Conservation (phyloP, 192 early-diverging fungal species). For the Pilaira anomala region DNA sequence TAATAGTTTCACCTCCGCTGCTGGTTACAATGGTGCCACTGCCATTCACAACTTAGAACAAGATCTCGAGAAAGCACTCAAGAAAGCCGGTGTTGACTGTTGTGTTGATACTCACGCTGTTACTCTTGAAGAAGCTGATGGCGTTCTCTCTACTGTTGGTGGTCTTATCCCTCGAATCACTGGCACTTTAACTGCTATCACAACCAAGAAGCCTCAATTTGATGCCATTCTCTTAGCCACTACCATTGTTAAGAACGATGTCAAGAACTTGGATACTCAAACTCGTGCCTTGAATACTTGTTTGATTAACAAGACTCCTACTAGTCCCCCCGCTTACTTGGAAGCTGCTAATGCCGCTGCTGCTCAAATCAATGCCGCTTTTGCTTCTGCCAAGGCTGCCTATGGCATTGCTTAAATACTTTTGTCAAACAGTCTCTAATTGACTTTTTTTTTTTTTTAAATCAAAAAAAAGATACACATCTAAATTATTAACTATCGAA, state of each 20-base stretch:
- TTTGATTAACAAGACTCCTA: constrained; percentile 12
- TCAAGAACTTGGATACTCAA: not conserved
- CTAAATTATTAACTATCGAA: too few species aligned
- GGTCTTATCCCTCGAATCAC: not conserved
- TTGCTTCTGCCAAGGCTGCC: constrained; percentile 2
- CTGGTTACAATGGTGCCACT: constrained; percentile 5
- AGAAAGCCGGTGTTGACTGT: constrained; percentile 1
- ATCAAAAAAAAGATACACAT: not conserved
- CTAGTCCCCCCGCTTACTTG: not conserved
- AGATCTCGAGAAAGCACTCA: constrained; percentile 2
- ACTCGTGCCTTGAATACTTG: constrained; percentile 4
- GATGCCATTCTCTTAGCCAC: constrained; percentile 4
- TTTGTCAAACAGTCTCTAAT: too few species aligned
- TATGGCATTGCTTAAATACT: not conserved
- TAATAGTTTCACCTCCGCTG: not conserved
- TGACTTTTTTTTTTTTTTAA: not conserved
- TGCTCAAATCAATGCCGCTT: constrained; percentile 1
- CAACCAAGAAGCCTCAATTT: constrained; percentile 12
- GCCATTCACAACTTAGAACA: not conserved
- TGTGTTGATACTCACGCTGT: not conserved
- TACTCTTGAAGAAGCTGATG: constrained; percentile 10
- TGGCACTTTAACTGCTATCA: not conserved
- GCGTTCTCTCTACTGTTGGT: constrained; percentile 1
- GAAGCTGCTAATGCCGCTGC: constrained; percentile 4
- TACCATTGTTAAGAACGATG: not conserved